A percentile compares a stretch with the other conserved stretches of the same genome.
phyloP scores from a whole-genome alignment of 2,329 filamentous ascomycete genomes.

The Aspergillus ustus region DNA sequence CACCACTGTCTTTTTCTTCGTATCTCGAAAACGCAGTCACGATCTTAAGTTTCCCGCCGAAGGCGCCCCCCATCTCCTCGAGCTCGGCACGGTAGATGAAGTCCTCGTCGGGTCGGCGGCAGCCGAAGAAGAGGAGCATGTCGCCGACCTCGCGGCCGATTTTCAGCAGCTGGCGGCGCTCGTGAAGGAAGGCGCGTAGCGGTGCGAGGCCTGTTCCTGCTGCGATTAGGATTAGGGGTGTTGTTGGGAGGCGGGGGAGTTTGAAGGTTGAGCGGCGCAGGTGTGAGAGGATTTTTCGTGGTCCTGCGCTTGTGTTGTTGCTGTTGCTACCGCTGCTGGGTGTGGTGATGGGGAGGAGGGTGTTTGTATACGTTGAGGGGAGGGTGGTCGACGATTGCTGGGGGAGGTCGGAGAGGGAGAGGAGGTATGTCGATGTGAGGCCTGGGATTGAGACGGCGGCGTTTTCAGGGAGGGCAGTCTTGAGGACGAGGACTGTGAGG shows the following conservation, averaged over 20 bases:
- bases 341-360: constrained; percentile 73
- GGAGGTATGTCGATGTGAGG: constrained; percentile 90
- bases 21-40: constrained; percentile 36
- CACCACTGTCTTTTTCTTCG: not conserved
- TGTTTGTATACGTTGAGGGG: constrained; percentile 10
- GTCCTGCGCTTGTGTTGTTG: not conserved
- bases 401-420: constrained; percentile 57
- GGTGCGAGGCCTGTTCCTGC: constrained; percentile 58
- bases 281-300: constrained; percentile 76
- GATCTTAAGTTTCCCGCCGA: constrained; percentile 26
- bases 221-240: constrained; percentile 58
- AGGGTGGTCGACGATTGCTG: not conserved
- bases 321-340: constrained; percentile 80
- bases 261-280: constrained; percentile 97
- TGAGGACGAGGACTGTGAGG: constrained; percentile 88
- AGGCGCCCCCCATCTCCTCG: constrained; percentile 25
- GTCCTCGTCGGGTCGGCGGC: constrained; percentile 42
- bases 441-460: constrained; percentile 75
- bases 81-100: constrained; percentile 42
- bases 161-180: constrained; percentile 43
- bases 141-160: constrained; percentile 43
- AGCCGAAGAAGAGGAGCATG: constrained; percentile 51
- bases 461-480: constrained; percentile 71
- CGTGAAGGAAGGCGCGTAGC: constrained; percentile 50
- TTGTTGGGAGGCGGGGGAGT: constrained; percentile 61